Conservation (phyloP, 2,329 filamentous ascomycete species). For the Ploettnerulaceae sp. region DNA sequence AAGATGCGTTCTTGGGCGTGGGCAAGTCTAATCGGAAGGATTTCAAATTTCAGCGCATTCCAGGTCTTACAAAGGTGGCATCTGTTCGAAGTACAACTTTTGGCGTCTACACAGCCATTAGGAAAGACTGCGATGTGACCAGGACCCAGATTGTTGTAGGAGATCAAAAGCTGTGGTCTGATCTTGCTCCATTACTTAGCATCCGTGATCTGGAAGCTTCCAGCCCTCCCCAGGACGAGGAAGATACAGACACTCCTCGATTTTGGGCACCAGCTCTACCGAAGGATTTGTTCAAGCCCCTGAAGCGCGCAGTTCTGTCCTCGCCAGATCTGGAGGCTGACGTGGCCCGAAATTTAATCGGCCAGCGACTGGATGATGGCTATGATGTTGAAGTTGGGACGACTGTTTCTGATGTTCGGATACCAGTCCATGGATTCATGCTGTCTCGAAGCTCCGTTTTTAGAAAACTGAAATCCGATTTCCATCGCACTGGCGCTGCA, state of each 20-base stretch:
- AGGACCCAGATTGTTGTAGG: slow-evolving; percentile 63
- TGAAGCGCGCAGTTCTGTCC: slow-evolving; percentile 51
- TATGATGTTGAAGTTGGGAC: slow-evolving; percentile 41
- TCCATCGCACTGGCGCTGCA: slow-evolving; percentile 49
- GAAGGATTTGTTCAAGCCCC: slow-evolving; percentile 47
- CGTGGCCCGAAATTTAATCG: slow-evolving; percentile 45
- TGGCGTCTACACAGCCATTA: slow-evolving; percentile 82
- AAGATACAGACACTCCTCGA: slow-evolving; percentile 39
- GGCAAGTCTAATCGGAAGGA: slow-evolving; percentile 68
- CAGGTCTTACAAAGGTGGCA: slow-evolving; percentile 78
- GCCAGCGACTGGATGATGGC: slow-evolving; percentile 37
- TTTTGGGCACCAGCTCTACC: slow-evolving; percentile 41
- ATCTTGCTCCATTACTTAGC: slow-evolving; percentile 65
- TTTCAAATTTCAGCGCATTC: slow-evolving; percentile 91
- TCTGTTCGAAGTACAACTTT: slow-evolving; percentile 83
- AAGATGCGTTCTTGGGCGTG: slow-evolving; percentile 49
- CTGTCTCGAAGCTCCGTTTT: slow-evolving; percentile 68
- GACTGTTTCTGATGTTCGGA: slow-evolving; percentile 62
- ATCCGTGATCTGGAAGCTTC: slow-evolving; percentile 54
- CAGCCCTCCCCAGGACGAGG: slow-evolving; percentile 35
- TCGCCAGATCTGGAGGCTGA: slow-evolving; percentile 64
- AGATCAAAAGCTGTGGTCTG: slow-evolving; percentile 66
- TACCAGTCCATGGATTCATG: slow-evolving; percentile 82
- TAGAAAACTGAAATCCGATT: slow-evolving; percentile 54
- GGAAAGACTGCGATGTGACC: slow-evolving; percentile 79